These are phyloP conservation scores for Trypanosoma mega DNA, from an alignment of 208 protist species.

Conservation along the genomic window DNA sequence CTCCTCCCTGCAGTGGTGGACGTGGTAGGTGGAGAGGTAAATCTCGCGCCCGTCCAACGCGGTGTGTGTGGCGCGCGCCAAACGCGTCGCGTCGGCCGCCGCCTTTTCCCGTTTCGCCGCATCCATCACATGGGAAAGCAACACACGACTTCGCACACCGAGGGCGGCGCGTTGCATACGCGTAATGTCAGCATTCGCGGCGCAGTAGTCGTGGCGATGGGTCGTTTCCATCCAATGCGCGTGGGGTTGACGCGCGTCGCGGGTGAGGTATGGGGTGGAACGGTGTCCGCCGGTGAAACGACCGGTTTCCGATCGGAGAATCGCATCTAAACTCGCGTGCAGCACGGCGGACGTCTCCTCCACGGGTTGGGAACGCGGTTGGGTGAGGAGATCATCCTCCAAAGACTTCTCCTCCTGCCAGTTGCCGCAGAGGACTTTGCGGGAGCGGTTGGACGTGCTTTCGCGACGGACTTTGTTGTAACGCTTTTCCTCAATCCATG, in stretches of 20 bases:
- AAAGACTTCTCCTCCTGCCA: slow-evolving; percentile 84
- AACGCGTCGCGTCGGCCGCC: slow-evolving; percentile 16
- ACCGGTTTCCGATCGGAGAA: slow-evolving; percentile 47
- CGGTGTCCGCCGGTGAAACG: slow-evolving; percentile 62
- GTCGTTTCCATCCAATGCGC: slow-evolving; percentile 56
- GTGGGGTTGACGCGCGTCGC: slow-evolving; percentile 46
- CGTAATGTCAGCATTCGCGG: slow-evolving; percentile 48
- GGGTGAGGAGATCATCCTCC: slow-evolving; percentile 63
- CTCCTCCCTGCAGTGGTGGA: slow-evolving; percentile 33
- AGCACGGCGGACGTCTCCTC: slow-evolving; percentile 8
- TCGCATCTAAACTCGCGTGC: slow-evolving; percentile 53
- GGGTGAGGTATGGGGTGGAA: slow-evolving; percentile 76
- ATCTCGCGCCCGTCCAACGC: slow-evolving; percentile 12
- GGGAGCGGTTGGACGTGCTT: slow-evolving; percentile 14
- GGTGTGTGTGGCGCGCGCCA: slow-evolving; percentile 9
- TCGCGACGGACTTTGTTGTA: slow-evolving; percentile 78
- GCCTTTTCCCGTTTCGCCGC: slow-evolving; percentile 47
- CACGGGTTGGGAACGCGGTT: slow-evolving; percentile 31
- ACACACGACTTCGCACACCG: slow-evolving; percentile 65
- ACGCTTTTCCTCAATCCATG: slow-evolving; percentile 87
- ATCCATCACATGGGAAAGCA: slow-evolving; percentile 55
- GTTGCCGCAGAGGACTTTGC: slow-evolving; percentile 88
- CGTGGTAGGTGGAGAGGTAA: slow-evolving; percentile 28
- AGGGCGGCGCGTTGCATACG: slow-evolving; percentile 49
- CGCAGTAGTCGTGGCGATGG: slow-evolving; percentile 70